Base-by-base conservation (phyloP, 192 early-diverging fungal species). In the Backusella westeae region DNA sequence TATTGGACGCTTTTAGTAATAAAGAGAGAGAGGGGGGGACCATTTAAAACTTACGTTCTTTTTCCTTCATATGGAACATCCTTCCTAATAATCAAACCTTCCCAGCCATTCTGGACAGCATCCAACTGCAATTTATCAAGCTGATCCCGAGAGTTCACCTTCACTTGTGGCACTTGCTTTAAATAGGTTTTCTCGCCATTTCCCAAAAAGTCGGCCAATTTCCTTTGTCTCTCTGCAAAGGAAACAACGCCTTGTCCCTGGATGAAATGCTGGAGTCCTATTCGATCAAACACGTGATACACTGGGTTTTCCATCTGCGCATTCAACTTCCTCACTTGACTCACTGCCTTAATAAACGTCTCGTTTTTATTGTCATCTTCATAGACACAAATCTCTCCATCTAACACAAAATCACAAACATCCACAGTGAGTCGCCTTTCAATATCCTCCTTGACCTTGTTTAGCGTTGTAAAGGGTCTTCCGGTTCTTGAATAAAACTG, bases 341-440 rank as follows among this genome's bases (percentile, higher is more conserved):
- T 42, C 74, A 79, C 15, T 34, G 84, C 44, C 29, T 38, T 44
- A 8, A 75, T 29, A 59, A 80, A 83, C 38, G 74, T 68, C 12
- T 85, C 81, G 21, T 32, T 38, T 6, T 72, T 42, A 6, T 23
- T 69, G 34, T 66, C 39, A 0, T 72, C 77, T 5, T 35, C 17
- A 78, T 83, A 86, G 0, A 84, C 81, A 72, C 85, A 88, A n/a
- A 88, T 44, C 52, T 88, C 87, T 15, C 87, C 87, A 71, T 88
- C 87, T 23, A 88, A 36, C 12, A 85, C 73, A 65, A 88, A 59
- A 12, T 71, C 70, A 29, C 36, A 21, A 1, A 59, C 71, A 56
- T 74, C n/a, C 23, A 12, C 46, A 23, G 29, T 3, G 14, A 69
- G 17, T 6, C 36, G 8, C 12, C 69, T 14, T 1, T 46, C 34